Evolutionary conservation across 2,329 filamentous ascomycete genomes (phyloP).

Genomic region (Botryotinia convoluta): DNA sequence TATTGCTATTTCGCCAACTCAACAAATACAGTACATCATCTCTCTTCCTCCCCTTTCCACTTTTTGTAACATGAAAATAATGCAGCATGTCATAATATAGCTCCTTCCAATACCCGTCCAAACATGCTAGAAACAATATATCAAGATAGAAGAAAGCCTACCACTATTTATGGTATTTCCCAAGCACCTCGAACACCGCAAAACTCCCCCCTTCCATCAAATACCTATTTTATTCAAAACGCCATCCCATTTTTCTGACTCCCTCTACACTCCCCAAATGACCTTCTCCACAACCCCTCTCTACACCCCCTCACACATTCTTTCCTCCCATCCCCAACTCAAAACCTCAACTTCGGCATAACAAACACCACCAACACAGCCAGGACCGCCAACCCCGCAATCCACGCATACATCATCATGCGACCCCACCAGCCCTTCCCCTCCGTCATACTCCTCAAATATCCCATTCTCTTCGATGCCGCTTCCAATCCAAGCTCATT

Average conservation of each 20-base stretch:
- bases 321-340: not conserved
- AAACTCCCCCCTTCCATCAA: not conserved
- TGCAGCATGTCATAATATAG: not conserved
- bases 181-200: not conserved
- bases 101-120: not conserved
- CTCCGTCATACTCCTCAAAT: conserved; percentile 76
- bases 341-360: conserved; percentile 85
- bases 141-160: conserved; percentile 1
- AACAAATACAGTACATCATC: not conserved
- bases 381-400: conserved; percentile 76
- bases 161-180: conserved; percentile 20
- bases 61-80: not conserved
- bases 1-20: not conserved
- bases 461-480: conserved; percentile 74
- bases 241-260: not conserved
- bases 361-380: conserved; percentile 83
- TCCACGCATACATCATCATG: conserved; percentile 79
- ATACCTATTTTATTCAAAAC: not conserved
- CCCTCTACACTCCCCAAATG: not conserved
- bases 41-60: not conserved
- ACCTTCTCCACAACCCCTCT: not conserved
- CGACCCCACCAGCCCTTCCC: conserved; percentile 79
- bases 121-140: not conserved
- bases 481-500: conserved; percentile 74
- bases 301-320: too few relatives aligned